Base-by-base conservation (phyloP, 169 alveolate genomes). In the Babesia sp. region DNA sequence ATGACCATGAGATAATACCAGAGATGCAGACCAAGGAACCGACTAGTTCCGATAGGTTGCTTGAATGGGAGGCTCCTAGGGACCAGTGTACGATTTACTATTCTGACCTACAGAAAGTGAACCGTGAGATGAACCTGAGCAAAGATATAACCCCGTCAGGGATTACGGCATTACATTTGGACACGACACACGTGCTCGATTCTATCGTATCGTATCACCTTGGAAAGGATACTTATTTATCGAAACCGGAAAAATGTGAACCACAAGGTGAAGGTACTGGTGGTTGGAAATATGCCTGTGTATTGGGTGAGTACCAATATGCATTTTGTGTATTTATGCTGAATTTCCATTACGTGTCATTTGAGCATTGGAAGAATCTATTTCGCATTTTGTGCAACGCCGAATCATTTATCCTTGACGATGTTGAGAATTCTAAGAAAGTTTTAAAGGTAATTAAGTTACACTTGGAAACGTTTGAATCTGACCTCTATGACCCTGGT, bases 371-470 rank as follows among this genome's bases (percentile, higher is more conserved):
- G 73, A 77, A 77, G 51, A 11, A 42, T 2, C 26, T 77, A 24
- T 56, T 77, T 14, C 36, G 86, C n/a, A 61, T 71, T 1, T 16
- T 77, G 16, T 77, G 86, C 42, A 68, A 57, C 37, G 86, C 86
- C 0, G 86, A 77, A 26, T 14, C 76, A 12, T 33, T 64, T 20
- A 16, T 68, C 8, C 2, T 77, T 26, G 42, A 33, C n/a, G 58
- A 77, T 54, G 31, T 39, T 37, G 67, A 51, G 14, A 14, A 67
- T 0, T 26, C 66, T 3, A 14, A 26, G 46, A 31, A 36, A 5
- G 39, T 77, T 2, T 39, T 77, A n/a, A 66, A 66, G 8, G 54
- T 71, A 20, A 61, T 77, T 28, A 66, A 39, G 42, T 37, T 28
- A 11, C 86, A 77, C 14, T n/a, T 77, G 44, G 86, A 77, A 39